Conservation (phyloP, 306 rosid genomes). For the Cucumis melo region DNA sequence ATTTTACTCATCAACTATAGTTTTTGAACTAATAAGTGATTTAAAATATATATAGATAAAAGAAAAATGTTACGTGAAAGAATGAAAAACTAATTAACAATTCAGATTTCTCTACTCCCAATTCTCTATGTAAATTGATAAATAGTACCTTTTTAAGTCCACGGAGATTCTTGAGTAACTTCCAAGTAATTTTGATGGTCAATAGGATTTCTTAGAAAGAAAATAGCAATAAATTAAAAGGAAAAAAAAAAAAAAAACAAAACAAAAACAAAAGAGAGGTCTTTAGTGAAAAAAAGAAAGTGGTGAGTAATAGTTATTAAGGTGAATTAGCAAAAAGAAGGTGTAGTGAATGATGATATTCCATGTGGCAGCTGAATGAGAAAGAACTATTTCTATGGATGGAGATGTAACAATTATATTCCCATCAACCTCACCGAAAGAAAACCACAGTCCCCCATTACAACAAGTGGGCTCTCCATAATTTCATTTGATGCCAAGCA, state of each 20-base stretch:
- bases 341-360: slow-evolving; percentile 1
- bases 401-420: not conserved
- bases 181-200: not conserved
- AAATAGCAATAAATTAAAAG: not conserved
- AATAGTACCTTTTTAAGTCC: not conserved
- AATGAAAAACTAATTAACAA: not conserved
- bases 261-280: too few species aligned
- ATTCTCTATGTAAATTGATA: not conserved
- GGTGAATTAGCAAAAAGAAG: not conserved
- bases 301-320: not conserved
- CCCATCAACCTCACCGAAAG: slow-evolving; percentile 14
- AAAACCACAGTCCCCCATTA: not conserved
- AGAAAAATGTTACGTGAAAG: too few species aligned
- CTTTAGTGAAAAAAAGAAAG: not conserved
- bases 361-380: slow-evolving; percentile 4
- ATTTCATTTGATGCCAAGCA: not conserved
- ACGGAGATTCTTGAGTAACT: not conserved
- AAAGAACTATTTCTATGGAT: slow-evolving; percentile 1
- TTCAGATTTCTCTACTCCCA: not conserved
- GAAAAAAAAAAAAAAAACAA: not conserved
- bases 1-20: too few species aligned
- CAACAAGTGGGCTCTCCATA: slow-evolving; percentile 1
- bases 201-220: not conserved
- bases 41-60: too few species aligned
- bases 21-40: too few species aligned